Evolutionary conservation across 1,284 basidiomycete species (phyloP).

Genomic region (Ceratobasidium sp.): DNA sequence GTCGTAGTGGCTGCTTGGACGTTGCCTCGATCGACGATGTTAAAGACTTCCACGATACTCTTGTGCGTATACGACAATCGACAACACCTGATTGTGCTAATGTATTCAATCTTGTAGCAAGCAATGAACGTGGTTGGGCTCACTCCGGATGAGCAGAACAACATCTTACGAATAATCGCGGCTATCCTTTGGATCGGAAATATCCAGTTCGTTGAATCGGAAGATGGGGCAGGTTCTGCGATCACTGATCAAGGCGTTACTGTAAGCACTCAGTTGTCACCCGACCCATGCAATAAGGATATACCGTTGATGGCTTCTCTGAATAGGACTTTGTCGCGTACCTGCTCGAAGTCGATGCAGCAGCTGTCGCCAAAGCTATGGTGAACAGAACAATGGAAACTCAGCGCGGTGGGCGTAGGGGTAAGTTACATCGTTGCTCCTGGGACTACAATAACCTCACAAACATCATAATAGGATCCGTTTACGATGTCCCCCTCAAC

Average conservation of each 20-base stretch:
- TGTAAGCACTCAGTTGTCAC: background rate
- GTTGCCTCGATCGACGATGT: conserved; percentile 92
- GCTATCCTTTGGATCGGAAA: conserved; percentile 97
- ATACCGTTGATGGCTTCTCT: background rate
- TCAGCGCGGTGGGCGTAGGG: conserved; percentile 86
- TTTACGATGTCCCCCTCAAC: conserved; percentile 97
- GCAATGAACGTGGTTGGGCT: conserved; percentile 96
- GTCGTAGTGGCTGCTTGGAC: conserved; percentile 88
- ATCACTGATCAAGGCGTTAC: conserved; percentile 88
- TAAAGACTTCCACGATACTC: conserved; percentile 86
- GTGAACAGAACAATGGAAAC: conserved; percentile 92
- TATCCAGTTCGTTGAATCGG: conserved; percentile 85
- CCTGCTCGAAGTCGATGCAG: conserved; percentile 86
- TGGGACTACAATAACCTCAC: background rate
- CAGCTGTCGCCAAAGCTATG: conserved; percentile 83
- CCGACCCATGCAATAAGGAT: background rate
- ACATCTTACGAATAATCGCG: conserved; percentile 94
- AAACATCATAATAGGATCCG: conserved; percentile 58
- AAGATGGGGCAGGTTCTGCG: conserved; percentile 81
- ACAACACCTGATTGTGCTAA: background rate
- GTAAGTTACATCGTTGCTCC: conserved; percentile 48
- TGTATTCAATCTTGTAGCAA: conserved; percentile 57
- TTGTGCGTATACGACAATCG: conserved; percentile 61
- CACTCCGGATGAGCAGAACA: conserved; percentile 80
- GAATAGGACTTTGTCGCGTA: conserved; percentile 86